phyloP scores from a whole-genome alignment of 2,329 filamentous ascomycete species.

The Fusarium irregulare region DNA sequence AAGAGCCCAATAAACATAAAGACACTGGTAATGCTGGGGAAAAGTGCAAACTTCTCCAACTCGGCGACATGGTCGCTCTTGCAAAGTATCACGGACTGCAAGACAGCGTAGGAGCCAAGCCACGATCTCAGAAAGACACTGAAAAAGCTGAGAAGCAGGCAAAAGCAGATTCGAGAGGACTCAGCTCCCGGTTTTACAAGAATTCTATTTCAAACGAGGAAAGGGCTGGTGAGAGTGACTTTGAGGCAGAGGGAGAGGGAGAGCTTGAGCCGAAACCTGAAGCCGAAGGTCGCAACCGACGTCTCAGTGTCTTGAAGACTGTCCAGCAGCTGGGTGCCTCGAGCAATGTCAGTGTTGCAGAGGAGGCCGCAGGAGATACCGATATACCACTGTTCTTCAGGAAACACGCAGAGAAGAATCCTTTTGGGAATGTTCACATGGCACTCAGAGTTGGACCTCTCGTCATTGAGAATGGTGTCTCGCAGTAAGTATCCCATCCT shows the following conservation, averaged over 20 bases:
- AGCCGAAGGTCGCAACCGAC: not conserved
- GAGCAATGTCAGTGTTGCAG: conserved; percentile 23
- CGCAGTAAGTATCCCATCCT: conserved; percentile 47
- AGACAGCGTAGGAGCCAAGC: conserved; percentile 28
- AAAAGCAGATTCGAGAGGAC: not conserved
- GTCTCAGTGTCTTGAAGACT: conserved; percentile 23
- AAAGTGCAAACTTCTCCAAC: conserved; percentile 27
- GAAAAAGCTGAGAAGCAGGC: conserved; percentile 2
- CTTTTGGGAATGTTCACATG: conserved; percentile 56
- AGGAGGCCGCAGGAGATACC: conserved; percentile 32
- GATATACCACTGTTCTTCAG: conserved; percentile 50
- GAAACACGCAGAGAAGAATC: conserved; percentile 48
- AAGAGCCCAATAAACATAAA: conserved; percentile 7
- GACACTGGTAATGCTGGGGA: not conserved
- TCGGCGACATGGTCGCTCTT: conserved; percentile 23
- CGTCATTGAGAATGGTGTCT: conserved; percentile 54
- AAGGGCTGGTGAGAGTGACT: conserved; percentile 4
- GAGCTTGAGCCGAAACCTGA: not conserved
- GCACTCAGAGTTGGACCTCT: conserved; percentile 54
- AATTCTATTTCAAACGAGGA: not conserved
- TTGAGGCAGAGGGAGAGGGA: conserved; percentile 15
- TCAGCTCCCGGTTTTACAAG: not conserved
- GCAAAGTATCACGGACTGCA: conserved; percentile 36
- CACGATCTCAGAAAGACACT: not conserved
- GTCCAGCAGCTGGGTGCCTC: conserved; percentile 17